Conservation (phyloP, 2,329 filamentous ascomycete genomes). For the Camillea tinctor region DNA sequence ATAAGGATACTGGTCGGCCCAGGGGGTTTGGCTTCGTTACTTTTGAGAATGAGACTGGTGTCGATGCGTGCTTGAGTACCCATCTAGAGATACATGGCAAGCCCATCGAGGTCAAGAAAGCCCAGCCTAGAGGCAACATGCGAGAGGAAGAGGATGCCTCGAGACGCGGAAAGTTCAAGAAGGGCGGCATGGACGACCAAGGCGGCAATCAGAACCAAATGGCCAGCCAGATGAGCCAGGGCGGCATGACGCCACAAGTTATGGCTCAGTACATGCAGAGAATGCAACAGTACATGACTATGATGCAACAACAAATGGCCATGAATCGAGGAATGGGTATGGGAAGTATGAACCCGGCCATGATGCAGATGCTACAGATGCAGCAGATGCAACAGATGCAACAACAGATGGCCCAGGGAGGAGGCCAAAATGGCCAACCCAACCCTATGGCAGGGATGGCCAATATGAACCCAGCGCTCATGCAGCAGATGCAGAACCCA, state of each 20-base stretch:
- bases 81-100: conserved; percentile 93
- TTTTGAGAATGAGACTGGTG: conserved; percentile 92
- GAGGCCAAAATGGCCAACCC: conserved; percentile 34
- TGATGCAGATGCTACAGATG: conserved; percentile 77
- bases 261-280: conserved; percentile 99
- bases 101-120: conserved; percentile 96
- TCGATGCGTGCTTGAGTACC: conserved; percentile 82
- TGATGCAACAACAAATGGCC: conserved; percentile 92
- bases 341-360: conserved; percentile 68
- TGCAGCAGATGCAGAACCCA: conserved; percentile 53
- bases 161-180: conserved; percentile 60
- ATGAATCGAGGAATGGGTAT: conserved; percentile 70
- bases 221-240: conserved; percentile 32
- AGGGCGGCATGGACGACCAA: conserved; percentile 47
- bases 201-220: conserved; percentile 28
- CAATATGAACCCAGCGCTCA: conserved; percentile 52
- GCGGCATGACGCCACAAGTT: conserved; percentile 84
- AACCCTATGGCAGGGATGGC: conserved; percentile 42
- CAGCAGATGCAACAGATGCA: conserved; percentile 69
- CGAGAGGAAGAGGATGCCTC: conserved; percentile 82
- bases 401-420: conserved; percentile 42
- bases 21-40: conserved; percentile 97
- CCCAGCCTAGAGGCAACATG: conserved; percentile 91
- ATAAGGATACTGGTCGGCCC: conserved; percentile 97
- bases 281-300: conserved; percentile 95